Evolutionary conservation across 495 filamentous ascomycete species (phyloP).

Genomic region (Letharia lupina): DNA sequence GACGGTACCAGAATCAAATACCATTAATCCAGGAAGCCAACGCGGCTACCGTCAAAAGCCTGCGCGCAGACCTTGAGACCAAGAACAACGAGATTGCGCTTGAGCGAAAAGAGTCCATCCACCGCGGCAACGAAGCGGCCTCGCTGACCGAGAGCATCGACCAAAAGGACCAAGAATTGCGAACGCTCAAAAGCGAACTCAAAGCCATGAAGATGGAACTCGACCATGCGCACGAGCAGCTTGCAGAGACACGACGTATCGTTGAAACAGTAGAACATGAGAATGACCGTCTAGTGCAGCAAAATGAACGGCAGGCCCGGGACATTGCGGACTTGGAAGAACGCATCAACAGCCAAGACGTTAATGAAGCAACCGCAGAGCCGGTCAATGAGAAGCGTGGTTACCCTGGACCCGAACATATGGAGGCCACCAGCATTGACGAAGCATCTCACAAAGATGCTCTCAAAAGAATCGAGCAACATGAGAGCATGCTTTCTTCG

Average conservation of each 20-base stretch:
- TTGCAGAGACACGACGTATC: conserved; percentile 36
- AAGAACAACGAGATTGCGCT: conserved; percentile 15
- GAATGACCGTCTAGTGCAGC: conserved; percentile 35
- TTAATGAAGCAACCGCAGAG: conserved; percentile 29
- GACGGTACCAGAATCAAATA: conserved; percentile 1
- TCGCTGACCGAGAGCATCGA: conserved; percentile 38
- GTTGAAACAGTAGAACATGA: conserved; percentile 41
- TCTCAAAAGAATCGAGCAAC: conserved; percentile 34
- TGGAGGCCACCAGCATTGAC: conserved; percentile 12
- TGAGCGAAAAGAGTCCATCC: conserved; percentile 34
- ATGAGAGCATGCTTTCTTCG: conserved; percentile 34
- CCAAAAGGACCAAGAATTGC: conserved; percentile 37
- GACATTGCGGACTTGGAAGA: conserved; percentile 11
- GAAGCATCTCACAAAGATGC: conserved; percentile 36
- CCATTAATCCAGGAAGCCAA: conserved; percentile 5
- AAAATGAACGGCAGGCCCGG: conserved; percentile 19
- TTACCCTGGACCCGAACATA: not conserved
- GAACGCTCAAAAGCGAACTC: conserved; percentile 19
- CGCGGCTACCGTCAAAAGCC: not conserved
- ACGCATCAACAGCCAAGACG: conserved; percentile 31
- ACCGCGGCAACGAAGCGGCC: conserved; percentile 26
- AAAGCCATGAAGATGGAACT: conserved; percentile 25
- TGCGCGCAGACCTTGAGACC: conserved; percentile 16
- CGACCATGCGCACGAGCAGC: conserved; percentile 29
- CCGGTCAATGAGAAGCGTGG: not conserved